These are phyloP conservation scores for Myriosclerotinia duriaeana DNA, from an alignment of 2,329 filamentous ascomycete species.

Conservation along the genomic window DNA sequence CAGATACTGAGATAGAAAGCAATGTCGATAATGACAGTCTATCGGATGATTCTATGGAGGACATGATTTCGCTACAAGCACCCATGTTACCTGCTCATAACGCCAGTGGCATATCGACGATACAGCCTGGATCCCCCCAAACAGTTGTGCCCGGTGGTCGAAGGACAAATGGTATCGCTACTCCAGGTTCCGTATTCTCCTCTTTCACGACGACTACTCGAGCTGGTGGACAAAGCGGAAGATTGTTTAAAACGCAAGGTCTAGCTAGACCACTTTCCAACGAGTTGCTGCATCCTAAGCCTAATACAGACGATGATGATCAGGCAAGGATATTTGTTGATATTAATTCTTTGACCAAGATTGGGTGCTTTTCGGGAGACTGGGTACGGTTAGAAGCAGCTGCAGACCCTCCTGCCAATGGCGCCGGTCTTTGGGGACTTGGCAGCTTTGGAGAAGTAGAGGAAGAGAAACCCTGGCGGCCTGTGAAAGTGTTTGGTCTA, in stretches of 20 bases:
- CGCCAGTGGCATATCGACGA: constrained; percentile 75
- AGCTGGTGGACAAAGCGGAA: constrained; percentile 68
- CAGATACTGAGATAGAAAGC: constrained; percentile 57
- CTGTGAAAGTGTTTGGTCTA: constrained; percentile 84
- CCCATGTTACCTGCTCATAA: constrained; percentile 76
- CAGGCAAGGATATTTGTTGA: constrained; percentile 89
- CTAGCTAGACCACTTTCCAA: constrained; percentile 70
- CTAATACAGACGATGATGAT: constrained; percentile 74
- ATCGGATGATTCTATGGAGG: constrained; percentile 88
- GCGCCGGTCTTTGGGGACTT: constrained; percentile 64
- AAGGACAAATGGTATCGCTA: constrained; percentile 71
- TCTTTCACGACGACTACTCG: constrained; percentile 83
- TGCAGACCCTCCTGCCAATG: constrained; percentile 69
- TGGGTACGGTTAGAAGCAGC: constrained; percentile 86
- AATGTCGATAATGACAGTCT: constrained; percentile 70
- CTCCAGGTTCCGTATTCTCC: constrained; percentile 86
- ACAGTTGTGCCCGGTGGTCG: constrained; percentile 55
- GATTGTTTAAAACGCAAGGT: constrained; percentile 81
- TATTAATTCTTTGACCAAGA: constrained; percentile 77
- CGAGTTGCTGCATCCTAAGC: constrained; percentile 82
- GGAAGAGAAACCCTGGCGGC: constrained; percentile 68
- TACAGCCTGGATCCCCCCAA: constrained; percentile 78
- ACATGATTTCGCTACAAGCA: constrained; percentile 85
- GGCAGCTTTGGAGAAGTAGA: constrained; percentile 64
- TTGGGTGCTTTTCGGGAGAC: constrained; percentile 96